Conservation (phyloP, 345 rosid genomes). For the Bruguiera sexangula region DNA sequence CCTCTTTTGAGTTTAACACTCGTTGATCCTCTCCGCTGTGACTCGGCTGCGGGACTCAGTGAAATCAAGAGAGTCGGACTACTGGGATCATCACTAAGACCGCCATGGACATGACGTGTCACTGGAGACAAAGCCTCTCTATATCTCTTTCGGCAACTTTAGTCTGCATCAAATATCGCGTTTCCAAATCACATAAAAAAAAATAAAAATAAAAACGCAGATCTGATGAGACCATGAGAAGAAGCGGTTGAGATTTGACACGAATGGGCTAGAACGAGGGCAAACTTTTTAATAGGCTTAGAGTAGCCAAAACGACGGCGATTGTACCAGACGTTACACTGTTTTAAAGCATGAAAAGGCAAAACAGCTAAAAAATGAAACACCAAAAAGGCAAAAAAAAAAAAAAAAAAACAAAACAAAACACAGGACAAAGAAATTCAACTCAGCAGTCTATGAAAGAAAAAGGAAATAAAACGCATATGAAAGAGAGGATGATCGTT, state of each 20-base stretch:
- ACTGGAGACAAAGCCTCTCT: background rate
- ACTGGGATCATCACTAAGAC: background rate
- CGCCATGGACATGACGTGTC: conserved; percentile 8
- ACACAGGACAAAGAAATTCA: too few relatives aligned
- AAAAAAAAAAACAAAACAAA: background rate
- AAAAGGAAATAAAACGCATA: background rate
- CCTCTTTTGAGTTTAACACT: too few relatives aligned
- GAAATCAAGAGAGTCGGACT: conserved; percentile 10
- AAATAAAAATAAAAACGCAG: background rate
- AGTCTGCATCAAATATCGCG: conserved; percentile 31
- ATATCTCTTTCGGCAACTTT: conserved; percentile 6
- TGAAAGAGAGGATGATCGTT: background rate
- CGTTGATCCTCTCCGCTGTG: too few relatives aligned
- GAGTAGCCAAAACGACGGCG: conserved; percentile 37
- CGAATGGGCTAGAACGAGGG: conserved; percentile 22
- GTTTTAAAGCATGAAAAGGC: background rate
- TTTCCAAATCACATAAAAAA: conserved; percentile 19
- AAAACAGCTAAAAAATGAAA: background rate
- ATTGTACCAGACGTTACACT: conserved; percentile 7
- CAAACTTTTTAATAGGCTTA: conserved; percentile 6
- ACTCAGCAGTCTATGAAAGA: background rate
- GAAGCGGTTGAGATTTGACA: conserved; percentile 32
- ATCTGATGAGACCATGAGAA: conserved; percentile 32
- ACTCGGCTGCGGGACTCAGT: too few relatives aligned
- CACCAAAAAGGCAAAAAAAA: background rate